Base-by-base conservation (phyloP, 1,139 yeast genomes). In the Saccharomycopsis hybrid region DNA sequence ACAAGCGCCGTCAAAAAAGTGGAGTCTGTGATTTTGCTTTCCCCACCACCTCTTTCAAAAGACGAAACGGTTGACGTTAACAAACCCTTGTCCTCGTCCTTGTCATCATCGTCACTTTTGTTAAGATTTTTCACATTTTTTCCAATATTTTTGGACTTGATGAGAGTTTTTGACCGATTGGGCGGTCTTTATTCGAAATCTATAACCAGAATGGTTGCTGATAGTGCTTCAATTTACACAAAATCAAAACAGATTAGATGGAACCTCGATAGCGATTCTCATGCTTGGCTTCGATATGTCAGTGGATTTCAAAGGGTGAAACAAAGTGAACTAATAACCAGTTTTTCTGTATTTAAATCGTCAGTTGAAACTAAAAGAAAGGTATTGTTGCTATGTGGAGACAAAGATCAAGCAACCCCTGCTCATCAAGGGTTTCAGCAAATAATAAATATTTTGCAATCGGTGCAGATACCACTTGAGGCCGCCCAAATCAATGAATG, bases 201-300 rank as follows among this genome's bases (percentile, higher is more conserved):
- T 52, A 85, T 81, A 2, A 57, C 57, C 35, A 67, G 86, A 30
- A 80, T 80, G 67, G 70, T 83, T 25, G 62, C 73, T 4, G 61
- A 59, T 30, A 59, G 64, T 1, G 62, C 58, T 37, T 56, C 63
- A 5, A 60, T 69, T 4, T 75, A 76, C 58, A 71, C 75, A 41
- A 73, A 78, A 50, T 62, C 74, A 43, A 69, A 79, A 36, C 94
- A 85, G 62, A 70, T 85, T 45, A 66, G 89, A 47, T 82, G 88
- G 85, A 85, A 85, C 60, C 60, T 84, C 56, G 88, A 83, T 62
- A 76, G 82, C 9, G 71, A 77, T 51, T 74, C 89, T 0, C 55
- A 58, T 2, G 68, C 78, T 2, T 74, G 85, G 60, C 65, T 85
- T 53, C 70, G 70, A 48, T 81, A 82, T 55, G 71, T 76, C 1